Conservation (phyloP, 2,329 filamentous ascomycete genomes). For the Cadophora malorum region DNA sequence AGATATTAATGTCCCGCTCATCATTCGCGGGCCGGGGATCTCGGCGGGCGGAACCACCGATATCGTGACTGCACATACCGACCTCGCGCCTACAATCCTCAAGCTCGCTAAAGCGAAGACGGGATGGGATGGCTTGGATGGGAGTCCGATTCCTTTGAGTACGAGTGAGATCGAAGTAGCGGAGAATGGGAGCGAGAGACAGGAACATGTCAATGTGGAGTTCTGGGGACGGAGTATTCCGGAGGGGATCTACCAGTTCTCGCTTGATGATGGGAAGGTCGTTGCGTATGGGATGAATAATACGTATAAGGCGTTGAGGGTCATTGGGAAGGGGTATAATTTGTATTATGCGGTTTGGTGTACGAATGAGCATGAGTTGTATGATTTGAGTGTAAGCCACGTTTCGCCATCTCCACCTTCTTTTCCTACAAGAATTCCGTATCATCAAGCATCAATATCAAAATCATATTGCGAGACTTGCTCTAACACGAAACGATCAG, state of each 20-base stretch:
- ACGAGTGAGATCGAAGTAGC: constrained; percentile 32
- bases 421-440: neutral
- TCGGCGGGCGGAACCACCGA: constrained; percentile 46
- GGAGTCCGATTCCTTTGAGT: constrained; percentile 50
- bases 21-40: constrained; percentile 64
- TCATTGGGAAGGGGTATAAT: constrained; percentile 58
- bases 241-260: constrained; percentile 41
- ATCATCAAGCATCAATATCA: too few species aligned
- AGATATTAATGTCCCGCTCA: constrained; percentile 59
- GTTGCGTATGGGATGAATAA: constrained; percentile 48
- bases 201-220: constrained; percentile 57
- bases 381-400: constrained; percentile 60
- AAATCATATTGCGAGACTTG: too few species aligned
- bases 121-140: constrained; percentile 55
- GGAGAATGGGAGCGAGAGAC: constrained; percentile 41
- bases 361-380: constrained; percentile 70
- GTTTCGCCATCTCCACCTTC: neutral
- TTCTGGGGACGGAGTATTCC: constrained; percentile 49
- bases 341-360: constrained; percentile 75
- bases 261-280: constrained; percentile 39
- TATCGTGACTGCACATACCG: constrained; percentile 60
- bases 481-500: constrained; percentile 42
- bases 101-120: constrained; percentile 46
- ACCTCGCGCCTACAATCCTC: constrained; percentile 57
- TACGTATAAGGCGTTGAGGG: constrained; percentile 56